These are phyloP conservation scores for Solanum pinnatisectum DNA, from an alignment of 257 asterid genomes.

Conservation along the genomic window DNA sequence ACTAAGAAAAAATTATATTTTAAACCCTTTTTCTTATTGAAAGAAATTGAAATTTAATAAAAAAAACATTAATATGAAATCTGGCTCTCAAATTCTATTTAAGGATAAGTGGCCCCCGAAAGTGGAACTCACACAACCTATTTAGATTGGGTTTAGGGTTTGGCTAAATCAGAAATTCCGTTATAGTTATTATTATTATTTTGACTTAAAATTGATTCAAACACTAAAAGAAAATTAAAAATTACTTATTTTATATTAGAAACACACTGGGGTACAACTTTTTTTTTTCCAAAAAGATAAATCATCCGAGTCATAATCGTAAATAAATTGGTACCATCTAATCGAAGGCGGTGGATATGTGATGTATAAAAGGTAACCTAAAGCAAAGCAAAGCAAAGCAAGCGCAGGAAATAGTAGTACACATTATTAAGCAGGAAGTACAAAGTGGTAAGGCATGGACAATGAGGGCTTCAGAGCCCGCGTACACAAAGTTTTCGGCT, in stretches of 20 bases:
- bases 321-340: not conserved
- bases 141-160: not conserved
- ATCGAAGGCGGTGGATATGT: not conserved
- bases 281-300: too few species aligned
- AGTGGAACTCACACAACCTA: not conserved
- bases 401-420: not conserved
- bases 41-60: too few species aligned
- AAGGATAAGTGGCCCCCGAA: not conserved
- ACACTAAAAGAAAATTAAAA: too few species aligned
- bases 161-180: not conserved
- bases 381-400: not conserved
- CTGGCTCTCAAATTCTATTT: not conserved
- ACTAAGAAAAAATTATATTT: not conserved
- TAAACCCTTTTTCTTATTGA: not conserved
- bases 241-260: too few species aligned
- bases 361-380: not conserved
- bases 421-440: not conserved
- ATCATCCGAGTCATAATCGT: not conserved
- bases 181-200: too few species aligned
- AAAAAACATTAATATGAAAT: too few species aligned
- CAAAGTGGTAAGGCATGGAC: not conserved
- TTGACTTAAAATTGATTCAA: too few species aligned
- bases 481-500: conserved; percentile 2
- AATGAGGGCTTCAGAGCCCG: conserved; percentile 2
- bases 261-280: too few species aligned